phyloP scores from a whole-genome alignment of 495 filamentous ascomycete species.

The Staphylotrichum longicolle region DNA sequence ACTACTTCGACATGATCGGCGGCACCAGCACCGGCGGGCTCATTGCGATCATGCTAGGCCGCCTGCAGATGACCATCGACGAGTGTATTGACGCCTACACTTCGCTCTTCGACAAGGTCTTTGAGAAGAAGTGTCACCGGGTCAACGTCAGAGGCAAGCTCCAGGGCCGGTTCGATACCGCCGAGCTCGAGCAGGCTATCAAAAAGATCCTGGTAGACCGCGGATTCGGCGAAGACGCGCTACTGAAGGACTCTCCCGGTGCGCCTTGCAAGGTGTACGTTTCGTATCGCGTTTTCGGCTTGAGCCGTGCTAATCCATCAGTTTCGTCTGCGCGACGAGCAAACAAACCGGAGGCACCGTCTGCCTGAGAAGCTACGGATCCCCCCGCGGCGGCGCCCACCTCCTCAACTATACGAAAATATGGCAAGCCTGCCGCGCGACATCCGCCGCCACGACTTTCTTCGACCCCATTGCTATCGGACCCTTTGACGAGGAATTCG shows the following conservation, averaged over 20 bases:
- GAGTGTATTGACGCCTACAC: slow-evolving; percentile 49
- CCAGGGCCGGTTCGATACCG: slow-evolving; percentile 41
- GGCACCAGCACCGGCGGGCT: slow-evolving; percentile 41
- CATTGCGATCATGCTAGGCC: slow-evolving; percentile 41
- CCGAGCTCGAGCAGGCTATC: slow-evolving; percentile 42
- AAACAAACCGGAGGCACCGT: slow-evolving; percentile 42
- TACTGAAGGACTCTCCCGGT: slow-evolving; percentile 39
- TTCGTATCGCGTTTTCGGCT: slow-evolving; percentile 5
- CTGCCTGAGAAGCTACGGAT: slow-evolving; percentile 45
- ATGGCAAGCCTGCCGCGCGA: slow-evolving; percentile 49
- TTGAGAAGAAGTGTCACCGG: slow-evolving; percentile 38
- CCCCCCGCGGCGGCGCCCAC: slow-evolving; percentile 37
- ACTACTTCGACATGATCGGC: slow-evolving; percentile 42
- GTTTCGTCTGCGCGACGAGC: slow-evolving; percentile 52
- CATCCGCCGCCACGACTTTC: slow-evolving; percentile 46
- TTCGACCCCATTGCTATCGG: slow-evolving; percentile 49
- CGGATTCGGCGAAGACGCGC: slow-evolving; percentile 38
- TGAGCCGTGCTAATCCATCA: slow-evolving; percentile 7
- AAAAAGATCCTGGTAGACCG: slow-evolving; percentile 41
- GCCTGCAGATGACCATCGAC: slow-evolving; percentile 45
- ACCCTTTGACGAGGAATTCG: slow-evolving; percentile 34
- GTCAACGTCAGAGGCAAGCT: slow-evolving; percentile 37
- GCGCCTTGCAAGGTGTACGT: slow-evolving; percentile 39
- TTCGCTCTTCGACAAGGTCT: slow-evolving; percentile 38
- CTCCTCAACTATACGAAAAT: slow-evolving; percentile 43